phyloP scores from a whole-genome alignment of 83 land plant genomes.

The Diphasiastrum complanatum region DNA sequence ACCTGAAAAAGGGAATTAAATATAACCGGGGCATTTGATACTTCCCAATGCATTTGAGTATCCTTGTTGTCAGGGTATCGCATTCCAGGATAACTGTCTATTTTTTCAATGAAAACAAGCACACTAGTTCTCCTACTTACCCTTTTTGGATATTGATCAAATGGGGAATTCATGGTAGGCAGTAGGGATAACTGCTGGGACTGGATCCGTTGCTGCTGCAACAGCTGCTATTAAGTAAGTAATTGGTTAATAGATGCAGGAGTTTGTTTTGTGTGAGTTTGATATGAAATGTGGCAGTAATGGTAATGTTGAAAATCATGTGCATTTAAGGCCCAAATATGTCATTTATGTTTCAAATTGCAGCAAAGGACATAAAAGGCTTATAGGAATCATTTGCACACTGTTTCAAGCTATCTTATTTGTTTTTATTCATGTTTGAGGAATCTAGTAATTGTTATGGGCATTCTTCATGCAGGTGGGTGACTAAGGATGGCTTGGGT shows the following conservation, averaged over 20 bases:
- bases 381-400: too few species aligned
- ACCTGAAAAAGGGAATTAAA: too few species aligned
- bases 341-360: too few species aligned
- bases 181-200: constrained; percentile 70
- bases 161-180: too few species aligned
- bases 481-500: constrained; percentile 97
- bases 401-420: too few species aligned
- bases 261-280: neutral
- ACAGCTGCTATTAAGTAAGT: constrained; percentile 54
- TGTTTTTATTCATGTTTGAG: neutral
- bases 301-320: too few species aligned
- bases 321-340: too few species aligned
- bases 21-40: too few species aligned
- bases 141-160: neutral
- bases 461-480: constrained; percentile 65
- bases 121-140: neutral
- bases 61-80: too few species aligned
- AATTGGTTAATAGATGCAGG: neutral
- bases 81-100: too few species aligned
- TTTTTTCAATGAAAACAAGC: neutral
- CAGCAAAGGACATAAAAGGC: too few species aligned
- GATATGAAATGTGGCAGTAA: neutral
- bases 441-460: neutral
- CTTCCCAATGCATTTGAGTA: too few species aligned
- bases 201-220: constrained; percentile 75